Evolutionary conservation across 169 alveolate species (phyloP).

Genomic region (Cryptosporidium felis): DNA sequence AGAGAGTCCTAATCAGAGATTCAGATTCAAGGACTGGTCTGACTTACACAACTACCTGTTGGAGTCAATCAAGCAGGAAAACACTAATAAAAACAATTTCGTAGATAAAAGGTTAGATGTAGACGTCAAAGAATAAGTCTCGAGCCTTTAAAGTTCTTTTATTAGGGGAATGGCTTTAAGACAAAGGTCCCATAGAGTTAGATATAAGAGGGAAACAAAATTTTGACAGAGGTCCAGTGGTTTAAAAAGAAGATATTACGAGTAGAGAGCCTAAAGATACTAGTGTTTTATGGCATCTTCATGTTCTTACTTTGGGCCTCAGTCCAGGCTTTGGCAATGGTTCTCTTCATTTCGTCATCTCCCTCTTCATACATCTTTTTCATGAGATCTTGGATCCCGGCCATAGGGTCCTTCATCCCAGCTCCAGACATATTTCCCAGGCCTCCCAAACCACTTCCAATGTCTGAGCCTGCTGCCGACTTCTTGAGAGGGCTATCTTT

Average conservation of each 20-base stretch:
- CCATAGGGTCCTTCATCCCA: constrained; percentile 77
- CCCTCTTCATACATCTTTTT: constrained; percentile 83
- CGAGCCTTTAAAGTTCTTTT: too few species aligned
- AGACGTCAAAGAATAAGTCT: too few species aligned
- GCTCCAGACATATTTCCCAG: constrained; percentile 68
- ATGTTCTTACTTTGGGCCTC: constrained; percentile 76
- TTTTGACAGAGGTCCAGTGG: too few species aligned
- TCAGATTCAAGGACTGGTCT: constrained; percentile 20
- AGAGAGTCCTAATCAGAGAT: too few species aligned
- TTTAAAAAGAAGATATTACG: too few species aligned
- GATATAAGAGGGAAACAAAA: too few species aligned
- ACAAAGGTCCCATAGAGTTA: too few species aligned
- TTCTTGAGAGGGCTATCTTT: constrained; percentile 73
- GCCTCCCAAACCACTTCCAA: constrained; percentile 39
- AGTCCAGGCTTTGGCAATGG: constrained; percentile 94
- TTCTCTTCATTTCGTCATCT: constrained; percentile 92
- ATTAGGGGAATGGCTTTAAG: too few species aligned
- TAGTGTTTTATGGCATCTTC: constrained; percentile 25
- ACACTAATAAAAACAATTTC: too few species aligned
- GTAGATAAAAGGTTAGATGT: too few species aligned
- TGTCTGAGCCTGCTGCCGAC: constrained; percentile 39
- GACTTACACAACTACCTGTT: not conserved
- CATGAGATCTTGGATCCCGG: constrained; percentile 80
- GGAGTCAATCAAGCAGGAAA: too few species aligned
- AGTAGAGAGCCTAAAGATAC: too few species aligned